Conservation (phyloP, 2,329 filamentous ascomycete species). For the Monosporascus cannonballus region DNA sequence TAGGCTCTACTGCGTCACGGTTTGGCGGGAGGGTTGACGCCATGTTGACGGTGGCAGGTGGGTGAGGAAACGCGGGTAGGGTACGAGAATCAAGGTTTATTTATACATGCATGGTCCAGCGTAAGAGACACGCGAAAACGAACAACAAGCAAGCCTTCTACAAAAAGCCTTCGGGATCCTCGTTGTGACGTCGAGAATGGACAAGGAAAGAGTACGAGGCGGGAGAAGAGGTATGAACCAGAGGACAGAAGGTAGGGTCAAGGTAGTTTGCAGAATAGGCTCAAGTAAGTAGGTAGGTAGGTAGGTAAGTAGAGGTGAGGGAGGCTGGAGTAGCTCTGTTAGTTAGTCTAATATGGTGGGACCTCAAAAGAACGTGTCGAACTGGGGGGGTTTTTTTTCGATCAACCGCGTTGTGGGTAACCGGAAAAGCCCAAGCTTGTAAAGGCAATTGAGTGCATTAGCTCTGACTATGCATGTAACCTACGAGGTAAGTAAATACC, state of each 20-base stretch:
- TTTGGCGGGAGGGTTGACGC: not conserved
- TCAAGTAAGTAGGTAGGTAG: not conserved
- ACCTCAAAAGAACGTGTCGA: not conserved
- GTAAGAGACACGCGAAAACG: constrained; percentile 5
- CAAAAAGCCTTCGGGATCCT: constrained; percentile 1
- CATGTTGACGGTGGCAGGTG: constrained; percentile 13
- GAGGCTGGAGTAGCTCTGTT: not conserved
- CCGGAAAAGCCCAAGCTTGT: no score
- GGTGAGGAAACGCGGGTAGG: constrained; percentile 20
- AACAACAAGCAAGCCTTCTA: constrained; percentile 13
- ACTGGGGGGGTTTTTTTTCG: not conserved
- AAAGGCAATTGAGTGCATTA: no score
- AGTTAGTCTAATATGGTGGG: not conserved
- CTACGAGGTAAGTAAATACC: no score
- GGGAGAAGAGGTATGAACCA: constrained; percentile 6
- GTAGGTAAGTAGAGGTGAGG: not conserved
- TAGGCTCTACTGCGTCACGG: constrained; percentile 3
- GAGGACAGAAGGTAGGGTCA: not conserved
- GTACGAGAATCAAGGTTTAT: constrained; percentile 13
- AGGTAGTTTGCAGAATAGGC: not conserved
- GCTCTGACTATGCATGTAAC: no score
- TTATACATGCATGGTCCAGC: constrained; percentile 20
- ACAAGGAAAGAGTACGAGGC: constrained; percentile 3
- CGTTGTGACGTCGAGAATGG: constrained; percentile 11
- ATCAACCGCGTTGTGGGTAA: not conserved